These are phyloP conservation scores for Penicillium psychrosexuale DNA, from an alignment of 2,329 filamentous ascomycete species.

Conservation along the genomic window DNA sequence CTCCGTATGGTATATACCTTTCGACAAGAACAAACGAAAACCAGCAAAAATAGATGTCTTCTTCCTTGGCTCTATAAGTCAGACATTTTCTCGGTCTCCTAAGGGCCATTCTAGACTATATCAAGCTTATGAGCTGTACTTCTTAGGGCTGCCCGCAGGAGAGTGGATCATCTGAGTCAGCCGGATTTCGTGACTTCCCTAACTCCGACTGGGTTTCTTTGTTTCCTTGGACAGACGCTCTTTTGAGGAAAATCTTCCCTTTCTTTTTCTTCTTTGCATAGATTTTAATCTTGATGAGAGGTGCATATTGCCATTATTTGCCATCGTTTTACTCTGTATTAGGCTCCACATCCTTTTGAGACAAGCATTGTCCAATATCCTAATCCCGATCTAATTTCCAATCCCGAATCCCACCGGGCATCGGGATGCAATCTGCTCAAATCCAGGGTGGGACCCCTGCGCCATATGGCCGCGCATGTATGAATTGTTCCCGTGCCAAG, in stretches of 20 bases:
- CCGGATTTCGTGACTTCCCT: neutral
- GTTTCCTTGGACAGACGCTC: neutral
- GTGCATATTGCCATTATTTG: neutral
- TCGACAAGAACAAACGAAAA: neutral
- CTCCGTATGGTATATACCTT: too few relatives aligned
- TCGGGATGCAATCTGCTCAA: conserved; percentile 3
- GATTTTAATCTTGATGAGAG: neutral
- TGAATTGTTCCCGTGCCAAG: conserved; percentile 11
- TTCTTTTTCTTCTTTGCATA: neutral
- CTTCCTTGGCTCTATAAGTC: neutral
- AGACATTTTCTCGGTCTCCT: neutral
- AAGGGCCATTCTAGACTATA: neutral
- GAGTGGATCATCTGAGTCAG: neutral
- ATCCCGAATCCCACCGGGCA: conserved; percentile 8
- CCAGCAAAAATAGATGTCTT: neutral
- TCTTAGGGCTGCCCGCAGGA: neutral
- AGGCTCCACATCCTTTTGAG: neutral
- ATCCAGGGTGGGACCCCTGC: conserved; percentile 1
- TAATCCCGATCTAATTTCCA: neutral
- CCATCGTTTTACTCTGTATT: neutral
- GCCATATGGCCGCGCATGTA: conserved; percentile 10
- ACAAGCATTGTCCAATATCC: neutral
- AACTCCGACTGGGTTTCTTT: neutral
- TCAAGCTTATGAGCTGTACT: neutral
- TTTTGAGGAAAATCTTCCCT: neutral